Conservation (phyloP, 768 basidiomycete species). For the Mycena rebaudengoi region DNA sequence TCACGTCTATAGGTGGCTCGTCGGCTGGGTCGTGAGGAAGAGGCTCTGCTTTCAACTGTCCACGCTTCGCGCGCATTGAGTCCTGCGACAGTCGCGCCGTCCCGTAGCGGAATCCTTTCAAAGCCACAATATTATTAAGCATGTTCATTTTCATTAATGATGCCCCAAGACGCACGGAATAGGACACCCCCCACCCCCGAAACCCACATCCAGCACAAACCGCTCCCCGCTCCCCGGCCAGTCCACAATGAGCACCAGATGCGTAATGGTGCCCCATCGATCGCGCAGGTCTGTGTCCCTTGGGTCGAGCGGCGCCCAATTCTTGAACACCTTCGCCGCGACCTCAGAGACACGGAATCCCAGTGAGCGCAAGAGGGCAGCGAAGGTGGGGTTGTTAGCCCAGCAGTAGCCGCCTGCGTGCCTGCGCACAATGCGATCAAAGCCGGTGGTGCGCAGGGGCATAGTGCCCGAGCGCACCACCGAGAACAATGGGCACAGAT, state of each 20-base stretch:
- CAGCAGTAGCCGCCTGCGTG: slow-evolving; percentile 24
- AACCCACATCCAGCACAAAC: slow-evolving; percentile 26
- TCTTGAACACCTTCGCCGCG: slow-evolving; percentile 27
- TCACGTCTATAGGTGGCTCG: slow-evolving; percentile 23
- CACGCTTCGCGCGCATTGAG: slow-evolving; percentile 26
- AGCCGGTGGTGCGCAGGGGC: slow-evolving; percentile 22
- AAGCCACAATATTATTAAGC: background rate
- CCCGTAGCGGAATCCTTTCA: slow-evolving; percentile 18
- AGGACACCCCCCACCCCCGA: slow-evolving; percentile 27
- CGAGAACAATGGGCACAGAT: slow-evolving; percentile 24
- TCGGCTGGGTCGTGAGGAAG: slow-evolving; percentile 23
- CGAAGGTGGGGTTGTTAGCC: slow-evolving; percentile 28
- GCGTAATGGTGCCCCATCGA: slow-evolving; percentile 28
- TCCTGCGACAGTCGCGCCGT: slow-evolving; percentile 24
- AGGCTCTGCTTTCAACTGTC: slow-evolving; percentile 22
- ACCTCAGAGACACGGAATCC: slow-evolving; percentile 27
- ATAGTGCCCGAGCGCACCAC: slow-evolving; percentile 19
- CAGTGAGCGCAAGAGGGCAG: slow-evolving; percentile 22
- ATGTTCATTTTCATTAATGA: background rate
- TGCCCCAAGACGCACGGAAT: slow-evolving; percentile 20
- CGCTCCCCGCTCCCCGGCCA: slow-evolving; percentile 22
- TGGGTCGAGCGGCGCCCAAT: slow-evolving; percentile 26
- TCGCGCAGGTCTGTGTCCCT: slow-evolving; percentile 6
- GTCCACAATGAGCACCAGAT: slow-evolving; percentile 23
- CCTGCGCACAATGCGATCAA: slow-evolving; percentile 17